Conservation (phyloP, 768 basidiomycete species). For the Kwoniella pini region DNA sequence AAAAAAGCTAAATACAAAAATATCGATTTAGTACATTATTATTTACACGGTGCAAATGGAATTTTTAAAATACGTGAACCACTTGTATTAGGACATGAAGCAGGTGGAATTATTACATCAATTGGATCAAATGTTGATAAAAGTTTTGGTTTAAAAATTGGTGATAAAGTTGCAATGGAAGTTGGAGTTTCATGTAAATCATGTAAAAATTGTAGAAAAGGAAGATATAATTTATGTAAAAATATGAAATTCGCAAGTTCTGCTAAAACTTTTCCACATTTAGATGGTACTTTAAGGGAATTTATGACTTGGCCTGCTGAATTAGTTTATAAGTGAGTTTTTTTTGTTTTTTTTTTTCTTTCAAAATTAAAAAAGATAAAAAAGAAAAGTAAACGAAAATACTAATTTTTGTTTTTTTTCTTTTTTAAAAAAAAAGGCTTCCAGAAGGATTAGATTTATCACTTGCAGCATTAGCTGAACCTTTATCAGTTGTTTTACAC, state of each 20-base stretch:
- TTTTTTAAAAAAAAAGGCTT: conserved; percentile 53
- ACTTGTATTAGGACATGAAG: conserved; percentile 90
- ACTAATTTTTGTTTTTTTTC: neutral
- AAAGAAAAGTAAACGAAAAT: no score
- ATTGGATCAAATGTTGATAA: conserved; percentile 64
- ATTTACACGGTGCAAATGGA: conserved; percentile 82
- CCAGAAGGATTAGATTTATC: conserved; percentile 76
- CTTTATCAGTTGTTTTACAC: conserved; percentile 83
- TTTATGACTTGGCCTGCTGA: conserved; percentile 85
- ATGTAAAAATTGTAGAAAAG: conserved; percentile 57
- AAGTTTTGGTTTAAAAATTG: conserved; percentile 58
- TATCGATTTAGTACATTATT: conserved; percentile 82
- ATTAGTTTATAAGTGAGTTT: conserved; percentile 79
- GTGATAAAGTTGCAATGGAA: conserved; percentile 90
- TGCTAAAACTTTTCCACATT: conserved; percentile 88
- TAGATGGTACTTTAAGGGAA: conserved; percentile 86
- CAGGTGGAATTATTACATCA: conserved; percentile 82
- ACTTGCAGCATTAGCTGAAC: conserved; percentile 85
- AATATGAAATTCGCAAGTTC: conserved; percentile 84
- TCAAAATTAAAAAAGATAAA: neutral
- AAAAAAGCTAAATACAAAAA: no score
- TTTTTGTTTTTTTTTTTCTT: neutral
- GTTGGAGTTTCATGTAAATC: conserved; percentile 83
- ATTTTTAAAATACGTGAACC: conserved; percentile 84
- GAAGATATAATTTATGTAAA: conserved; percentile 91